Base-by-base conservation (phyloP, 768 basidiomycete species). In the Termitomyces sp. region DNA sequence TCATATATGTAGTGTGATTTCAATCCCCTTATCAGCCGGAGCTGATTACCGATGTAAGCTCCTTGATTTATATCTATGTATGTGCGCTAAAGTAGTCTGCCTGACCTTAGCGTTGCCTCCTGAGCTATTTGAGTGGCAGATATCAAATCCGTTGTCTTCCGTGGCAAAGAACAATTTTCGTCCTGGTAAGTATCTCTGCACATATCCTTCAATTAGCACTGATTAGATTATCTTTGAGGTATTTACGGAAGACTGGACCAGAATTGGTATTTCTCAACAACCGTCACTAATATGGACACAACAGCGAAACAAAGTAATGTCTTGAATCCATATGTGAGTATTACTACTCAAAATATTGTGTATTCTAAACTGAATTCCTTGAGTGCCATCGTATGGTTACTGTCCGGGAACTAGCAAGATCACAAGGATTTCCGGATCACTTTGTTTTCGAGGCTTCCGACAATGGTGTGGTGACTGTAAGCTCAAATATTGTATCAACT, bases 401-500 rank as follows among this genome's bases (percentile, higher is more conserved):
- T 0, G 83, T 91, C 22, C 79, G 90, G 5, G 90, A 92, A 64
- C 73, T 89, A 13, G 90, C 89, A 7, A 74, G 91, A 39, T 86
- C 88, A 0, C 91, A 93, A 71, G 90, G 91, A 0, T 89, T 93
- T 65, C 86, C 89, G 0, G 91, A 93, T 58, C 70, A 76, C 61
- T 91, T 89, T 54, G 68, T 79, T 0, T 91, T 93, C 57, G 63
- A 78, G 52, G 72, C 86, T 0, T 58, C 74, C 7, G 69, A 76
- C 13, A 62, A 81, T 38, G 81, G 77, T 40, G 76, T 90, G 13
- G 73, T 81, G 29, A 88, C 83, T 2, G 88, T 89, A 55, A 56
- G 85, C 72, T 10, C 35, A 9, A 15, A 56, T 27, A 23, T 51
- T 45, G 1, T 27, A 18, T 47, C 36, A 36, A 3, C 27, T 9